Conservation (phyloP, 2,329 filamentous ascomycete species). For the Colletotrichum costaricense region DNA sequence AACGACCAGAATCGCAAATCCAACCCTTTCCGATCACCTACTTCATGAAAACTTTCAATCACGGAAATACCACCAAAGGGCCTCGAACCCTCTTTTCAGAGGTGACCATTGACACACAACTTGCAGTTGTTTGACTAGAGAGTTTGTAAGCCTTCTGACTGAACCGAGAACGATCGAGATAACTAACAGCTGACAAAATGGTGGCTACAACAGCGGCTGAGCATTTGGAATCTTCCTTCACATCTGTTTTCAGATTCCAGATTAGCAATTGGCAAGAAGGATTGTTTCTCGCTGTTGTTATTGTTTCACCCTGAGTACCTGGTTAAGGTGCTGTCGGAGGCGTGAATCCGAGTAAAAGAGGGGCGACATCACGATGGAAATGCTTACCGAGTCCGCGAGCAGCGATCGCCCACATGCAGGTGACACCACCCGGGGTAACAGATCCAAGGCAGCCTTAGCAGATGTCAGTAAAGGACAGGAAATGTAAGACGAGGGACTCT, state of each 20-base stretch:
- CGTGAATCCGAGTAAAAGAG: neutral
- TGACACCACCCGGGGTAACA: constrained; percentile 8
- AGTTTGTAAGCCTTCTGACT: neutral
- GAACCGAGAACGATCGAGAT: neutral
- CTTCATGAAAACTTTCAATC: neutral
- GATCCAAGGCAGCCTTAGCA: constrained; percentile 10
- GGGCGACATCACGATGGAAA: neutral
- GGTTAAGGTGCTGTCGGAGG: neutral
- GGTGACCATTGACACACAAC: constrained; percentile 18
- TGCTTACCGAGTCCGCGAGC: constrained; percentile 9
- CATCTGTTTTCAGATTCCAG: neutral
- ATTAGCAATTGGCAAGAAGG: neutral
- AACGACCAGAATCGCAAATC: neutral
- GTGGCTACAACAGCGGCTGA: constrained; percentile 8
- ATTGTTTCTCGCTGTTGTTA: neutral
- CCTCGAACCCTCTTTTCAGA: neutral
- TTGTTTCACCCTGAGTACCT: neutral
- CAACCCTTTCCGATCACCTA: neutral
- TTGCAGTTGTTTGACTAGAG: constrained; percentile 19
- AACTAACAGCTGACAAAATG: constrained; percentile 7
- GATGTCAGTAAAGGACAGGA: neutral
- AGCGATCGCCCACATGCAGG: constrained; percentile 19
- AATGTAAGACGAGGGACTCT: no score
- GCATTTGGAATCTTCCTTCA: constrained; percentile 21
- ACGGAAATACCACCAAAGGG: neutral